phyloP scores from a whole-genome alignment of 2,329 filamentous ascomycete genomes.

The Lasiodiplodia sp. region DNA sequence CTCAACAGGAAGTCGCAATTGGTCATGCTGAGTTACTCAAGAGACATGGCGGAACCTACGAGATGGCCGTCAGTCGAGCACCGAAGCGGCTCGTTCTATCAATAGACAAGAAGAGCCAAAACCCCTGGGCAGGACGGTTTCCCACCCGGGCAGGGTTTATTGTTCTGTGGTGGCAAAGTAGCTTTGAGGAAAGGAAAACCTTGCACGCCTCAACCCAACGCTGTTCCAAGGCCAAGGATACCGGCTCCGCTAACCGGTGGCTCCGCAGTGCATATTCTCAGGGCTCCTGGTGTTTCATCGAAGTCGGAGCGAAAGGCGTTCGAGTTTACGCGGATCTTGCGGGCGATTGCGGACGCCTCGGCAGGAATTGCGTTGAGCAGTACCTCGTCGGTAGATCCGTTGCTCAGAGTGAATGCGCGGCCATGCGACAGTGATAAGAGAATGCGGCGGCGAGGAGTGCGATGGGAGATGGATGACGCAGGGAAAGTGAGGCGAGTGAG shows the following conservation, averaged over 20 bases:
- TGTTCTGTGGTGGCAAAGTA: no score
- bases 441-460: background rate
- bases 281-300: background rate
- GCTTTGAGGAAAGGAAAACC: no score
- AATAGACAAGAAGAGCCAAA: no score
- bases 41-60: no score
- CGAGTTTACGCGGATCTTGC: background rate
- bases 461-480: background rate
- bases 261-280: background rate
- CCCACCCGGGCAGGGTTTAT: no score
- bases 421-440: background rate
- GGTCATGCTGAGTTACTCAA: no score
- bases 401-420: background rate
- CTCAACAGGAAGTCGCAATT: no score
- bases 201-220: no score
- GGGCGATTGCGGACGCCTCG: background rate
- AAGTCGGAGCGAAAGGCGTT: background rate
- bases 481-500: background rate
- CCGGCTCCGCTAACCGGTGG: background rate
- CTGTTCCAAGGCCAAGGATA: no score
- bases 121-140: no score
- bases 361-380: background rate
- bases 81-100: no score
- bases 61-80: no score
- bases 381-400: background rate